A percentile compares a stretch with the other conserved stretches of the same genome.
These are phyloP conservation scores for Xylariaceae sp. DNA, from an alignment of 2,329 filamentous ascomycete species.

Conservation along the genomic window DNA sequence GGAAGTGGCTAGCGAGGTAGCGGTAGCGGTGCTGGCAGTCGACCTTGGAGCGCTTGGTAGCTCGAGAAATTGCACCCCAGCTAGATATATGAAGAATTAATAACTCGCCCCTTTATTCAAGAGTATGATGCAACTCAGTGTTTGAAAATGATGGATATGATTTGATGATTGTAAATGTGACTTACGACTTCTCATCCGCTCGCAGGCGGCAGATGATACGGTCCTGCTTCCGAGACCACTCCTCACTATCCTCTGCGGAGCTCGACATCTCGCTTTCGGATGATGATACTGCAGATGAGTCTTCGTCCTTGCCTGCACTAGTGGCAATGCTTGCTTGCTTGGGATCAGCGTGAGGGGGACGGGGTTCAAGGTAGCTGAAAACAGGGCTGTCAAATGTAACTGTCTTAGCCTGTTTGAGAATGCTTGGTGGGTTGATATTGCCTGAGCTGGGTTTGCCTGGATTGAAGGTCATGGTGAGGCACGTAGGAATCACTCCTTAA, in stretches of 20 bases:
- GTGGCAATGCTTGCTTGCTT: too few species aligned
- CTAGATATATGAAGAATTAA: too few species aligned
- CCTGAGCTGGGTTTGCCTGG: too few species aligned
- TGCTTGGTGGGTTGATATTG: too few species aligned
- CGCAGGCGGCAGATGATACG: conserved; percentile 17
- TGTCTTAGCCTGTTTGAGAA: too few species aligned
- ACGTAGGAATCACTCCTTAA: too few species aligned
- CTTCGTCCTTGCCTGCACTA: conserved; percentile 10
- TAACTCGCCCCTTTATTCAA: too few species aligned
- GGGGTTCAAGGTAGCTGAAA: conserved; percentile 1
- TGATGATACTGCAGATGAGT: too few species aligned
- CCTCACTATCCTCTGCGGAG: conserved; percentile 4
- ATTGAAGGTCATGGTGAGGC: too few species aligned
- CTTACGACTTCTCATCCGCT: conserved; percentile 14
- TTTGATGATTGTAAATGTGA: neutral
- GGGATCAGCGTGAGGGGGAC: too few species aligned
- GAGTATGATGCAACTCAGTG: too few species aligned
- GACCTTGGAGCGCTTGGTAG: conserved; percentile 9
- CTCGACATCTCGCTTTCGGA: conserved; percentile 5
- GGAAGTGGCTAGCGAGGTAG: conserved; percentile 9
- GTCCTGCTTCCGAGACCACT: conserved; percentile 21
- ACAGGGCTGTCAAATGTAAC: conserved; percentile 14
- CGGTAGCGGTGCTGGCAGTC: conserved; percentile 15
- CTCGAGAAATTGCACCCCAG: conserved; percentile 16
- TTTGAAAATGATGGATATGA: too few species aligned